Evolutionary conservation across 495 filamentous ascomycete genomes (phyloP).

Genomic region (Cryomyces antarcticus): DNA sequence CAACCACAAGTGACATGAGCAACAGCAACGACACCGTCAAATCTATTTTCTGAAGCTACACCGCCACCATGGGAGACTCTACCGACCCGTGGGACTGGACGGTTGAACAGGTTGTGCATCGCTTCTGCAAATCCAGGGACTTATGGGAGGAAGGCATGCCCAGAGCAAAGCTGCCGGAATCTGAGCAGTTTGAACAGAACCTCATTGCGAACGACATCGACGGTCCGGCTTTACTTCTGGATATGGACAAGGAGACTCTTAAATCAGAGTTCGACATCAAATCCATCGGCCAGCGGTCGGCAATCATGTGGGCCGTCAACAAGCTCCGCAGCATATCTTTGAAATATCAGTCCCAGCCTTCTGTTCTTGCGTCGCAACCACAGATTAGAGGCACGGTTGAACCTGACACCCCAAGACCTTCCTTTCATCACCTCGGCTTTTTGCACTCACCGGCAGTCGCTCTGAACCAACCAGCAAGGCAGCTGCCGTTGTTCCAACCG

Average conservation of each 20-base stretch:
- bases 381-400: too few species aligned
- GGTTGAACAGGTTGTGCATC: conserved; percentile 9
- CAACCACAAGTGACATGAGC: too few species aligned
- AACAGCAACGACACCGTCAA: not conserved
- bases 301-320: conserved; percentile 25
- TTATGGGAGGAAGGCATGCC: conserved; percentile 15
- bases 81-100: conserved; percentile 15
- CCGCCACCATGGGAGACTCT: not conserved
- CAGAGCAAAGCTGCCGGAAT: conserved; percentile 27
- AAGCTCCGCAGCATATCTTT: conserved; percentile 23
- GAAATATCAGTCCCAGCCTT: not conserved
- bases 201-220: conserved; percentile 39
- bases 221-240: conserved; percentile 37
- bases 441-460: too few species aligned
- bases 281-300: conserved; percentile 24
- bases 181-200: conserved; percentile 25
- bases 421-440: too few species aligned
- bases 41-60: not conserved
- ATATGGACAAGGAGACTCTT: conserved; percentile 24
- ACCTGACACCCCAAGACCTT: too few species aligned
- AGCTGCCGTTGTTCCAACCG: too few species aligned
- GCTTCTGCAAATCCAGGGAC: conserved; percentile 3
- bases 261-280: conserved; percentile 30
- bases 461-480: too few species aligned
- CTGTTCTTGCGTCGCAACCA: too few species aligned